These are phyloP conservation scores for Candida railenensis DNA, from an alignment of 805 yeast species.

Conservation along the genomic window DNA sequence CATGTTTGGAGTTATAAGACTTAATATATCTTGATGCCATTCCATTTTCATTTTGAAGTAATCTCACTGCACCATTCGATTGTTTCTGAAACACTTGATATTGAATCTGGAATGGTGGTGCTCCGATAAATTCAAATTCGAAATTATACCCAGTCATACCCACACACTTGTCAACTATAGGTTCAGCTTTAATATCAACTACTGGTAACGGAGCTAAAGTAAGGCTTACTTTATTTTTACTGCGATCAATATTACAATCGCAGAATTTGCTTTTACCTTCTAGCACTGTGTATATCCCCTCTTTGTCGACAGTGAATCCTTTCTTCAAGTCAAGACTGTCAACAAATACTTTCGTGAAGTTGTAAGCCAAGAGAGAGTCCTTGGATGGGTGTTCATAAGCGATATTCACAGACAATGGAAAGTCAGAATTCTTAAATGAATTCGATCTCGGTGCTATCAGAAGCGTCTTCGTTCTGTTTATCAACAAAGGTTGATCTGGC, in stretches of 20 bases:
- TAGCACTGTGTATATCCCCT: conserved; percentile 66
- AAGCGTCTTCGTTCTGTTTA: conserved; percentile 28
- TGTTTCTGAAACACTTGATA: conserved; percentile 56
- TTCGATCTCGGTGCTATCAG: conserved; percentile 12
- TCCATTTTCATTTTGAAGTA: conserved; percentile 33
- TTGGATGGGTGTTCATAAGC: conserved; percentile 21
- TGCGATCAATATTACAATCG: conserved; percentile 49
- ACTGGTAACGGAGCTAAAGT: conserved; percentile 39
- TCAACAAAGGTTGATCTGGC: conserved; percentile 14
- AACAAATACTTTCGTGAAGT: conserved; percentile 24
- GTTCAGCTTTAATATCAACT: conserved; percentile 45
- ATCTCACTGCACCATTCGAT: conserved; percentile 28
- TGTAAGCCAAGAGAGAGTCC: conserved; percentile 17
- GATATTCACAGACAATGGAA: conserved; percentile 45
- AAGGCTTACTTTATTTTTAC: conserved; percentile 38
- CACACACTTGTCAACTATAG: conserved; percentile 82
- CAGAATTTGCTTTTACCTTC: conserved; percentile 62
- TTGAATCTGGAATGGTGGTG: conserved; percentile 74
- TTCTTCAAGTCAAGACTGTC: conserved; percentile 21
- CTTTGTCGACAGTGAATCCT: conserved; percentile 42
- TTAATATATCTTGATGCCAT: conserved; percentile 23
- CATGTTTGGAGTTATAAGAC: conserved; percentile 20
- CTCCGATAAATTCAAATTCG: conserved; percentile 71
- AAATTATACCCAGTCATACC: conserved; percentile 83
- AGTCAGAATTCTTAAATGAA: conserved; percentile 27